Evolutionary conservation across 306 rosid genomes (phyloP), one percentile per base, ranked within the genome.

Genomic region (Quercus bicolor): DNA sequence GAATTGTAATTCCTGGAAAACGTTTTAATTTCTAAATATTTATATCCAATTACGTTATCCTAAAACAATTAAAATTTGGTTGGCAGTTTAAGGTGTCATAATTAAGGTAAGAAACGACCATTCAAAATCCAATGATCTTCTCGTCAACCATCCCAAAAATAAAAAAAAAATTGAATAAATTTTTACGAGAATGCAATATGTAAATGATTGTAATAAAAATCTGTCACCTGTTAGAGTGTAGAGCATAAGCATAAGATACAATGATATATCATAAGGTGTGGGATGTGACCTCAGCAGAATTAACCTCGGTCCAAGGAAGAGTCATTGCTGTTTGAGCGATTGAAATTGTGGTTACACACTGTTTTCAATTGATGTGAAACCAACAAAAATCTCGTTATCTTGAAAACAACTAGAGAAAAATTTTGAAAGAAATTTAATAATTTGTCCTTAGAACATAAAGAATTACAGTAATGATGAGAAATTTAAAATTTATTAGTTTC

Each of bases 71-170:
- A 5, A 61, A 1, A 24, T 29, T 61, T 28, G 14, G 23, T 64
- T 6, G 70, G 16, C 21, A 15, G 33, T 29, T 23, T 29, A 64
- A 15, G 70, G 45, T 64, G 40, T 64, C 72, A 68, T 16, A 23
- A 45, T 68, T 68, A 33, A 33, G 28, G 72, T 68, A 19, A 68
- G 52, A 34, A 68, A 68, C n/a, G 72, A n/a, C 48, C 72, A 68
- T 4, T 68, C 8, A n/a, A 34, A 68, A 68, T 0, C 48, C 72
- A n/a, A 68, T 68, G 3, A 68, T 68, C 52, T 68, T 68, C 51
- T 65, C 0, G 40, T 65, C 48, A 16, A 16, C 70, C 45, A 14
- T 20, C 10, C 29, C 14, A 57, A 20, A 20, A 57, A 1, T 7
- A 57, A 57, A 1, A 57, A 56, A 24, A 24, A 57, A 20, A 20